phyloP scores from a whole-genome alignment of 78 protist genomes.

The Polysphondylium violaceum region DNA sequence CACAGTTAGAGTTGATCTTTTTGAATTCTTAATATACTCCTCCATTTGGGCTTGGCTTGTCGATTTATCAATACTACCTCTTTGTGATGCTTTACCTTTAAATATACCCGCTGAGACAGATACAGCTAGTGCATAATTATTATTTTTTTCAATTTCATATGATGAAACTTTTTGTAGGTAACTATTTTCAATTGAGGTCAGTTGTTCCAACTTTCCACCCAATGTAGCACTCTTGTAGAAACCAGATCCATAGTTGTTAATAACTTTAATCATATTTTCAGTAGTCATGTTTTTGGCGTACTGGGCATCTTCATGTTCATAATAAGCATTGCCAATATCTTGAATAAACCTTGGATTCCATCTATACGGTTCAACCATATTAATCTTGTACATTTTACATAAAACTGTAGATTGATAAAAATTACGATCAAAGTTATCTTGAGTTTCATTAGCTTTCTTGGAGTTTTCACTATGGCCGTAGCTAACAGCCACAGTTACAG shows the following conservation, averaged over 20 bases:
- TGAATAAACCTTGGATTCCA: conserved; percentile 13
- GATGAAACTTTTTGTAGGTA: neutral
- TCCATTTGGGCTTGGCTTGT: neutral
- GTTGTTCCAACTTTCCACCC: conserved; percentile 25
- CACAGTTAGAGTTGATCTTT: neutral
- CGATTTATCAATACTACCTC: neutral
- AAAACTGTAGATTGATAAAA: no score
- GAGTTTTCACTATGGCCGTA: neutral
- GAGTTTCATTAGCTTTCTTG: neutral
- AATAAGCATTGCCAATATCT: conserved; percentile 2
- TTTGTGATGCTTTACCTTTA: neutral
- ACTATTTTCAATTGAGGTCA: neutral
- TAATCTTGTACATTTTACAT: no score
- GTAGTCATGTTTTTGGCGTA: neutral
- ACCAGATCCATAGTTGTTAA: conserved; percentile 5
- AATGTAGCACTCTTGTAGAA: conserved; percentile 9
- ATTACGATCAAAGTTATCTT: no score
- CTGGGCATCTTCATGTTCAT: neutral
- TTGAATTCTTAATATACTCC: neutral
- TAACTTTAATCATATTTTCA: neutral
- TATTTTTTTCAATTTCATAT: neutral
- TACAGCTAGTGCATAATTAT: neutral
- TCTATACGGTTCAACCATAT: no score
- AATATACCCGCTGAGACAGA: neutral
- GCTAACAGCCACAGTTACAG: neutral